Base-by-base conservation (phyloP, 2,329 filamentous ascomycete genomes). In the Phialemonium atrogriseum region DNA sequence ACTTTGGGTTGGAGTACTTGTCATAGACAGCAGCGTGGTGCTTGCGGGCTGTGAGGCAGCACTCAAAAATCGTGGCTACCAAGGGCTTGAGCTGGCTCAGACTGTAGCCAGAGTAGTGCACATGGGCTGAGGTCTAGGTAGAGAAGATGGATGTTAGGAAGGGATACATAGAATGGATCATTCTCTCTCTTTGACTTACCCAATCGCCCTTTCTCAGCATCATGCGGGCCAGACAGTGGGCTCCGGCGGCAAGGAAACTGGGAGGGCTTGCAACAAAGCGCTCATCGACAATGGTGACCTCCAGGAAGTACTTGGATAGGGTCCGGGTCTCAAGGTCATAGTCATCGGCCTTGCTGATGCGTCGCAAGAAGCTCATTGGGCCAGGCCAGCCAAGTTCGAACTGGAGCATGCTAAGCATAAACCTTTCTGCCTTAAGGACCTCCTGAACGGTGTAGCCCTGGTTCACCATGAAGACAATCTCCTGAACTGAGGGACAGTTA, bases 401-500 rank as follows among this genome's bases (percentile, higher is more conserved):
- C 48, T 86, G 75, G 33, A 98, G 76, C 81, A 95, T 94, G 58
- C 77, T 93, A 31, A 98, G 74, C 88, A 98, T 98, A 65, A 94
- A 96, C 10, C 88, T 80, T 61, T 98, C 91, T 1, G 91, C 91
- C 64, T 96, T 95, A 43, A 96, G 73, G 35, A 98, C 89, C 62
- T 96, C 91, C 35, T 95, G 88, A 11, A 75, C 71, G 4, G 73
- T 83, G 60, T 95, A 98, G 34, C 86, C 87, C 25, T 79, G 75
- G 53, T 98, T 91, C 24, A 98, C 91, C 89, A 98, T 96, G 66
- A 89, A 96, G 38, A 94, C 84, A 49, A 98, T 94, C 65, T 98
- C 91, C 39, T 83, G 75, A 14, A 98, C 78, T 1, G 89, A 94
- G 15, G 88, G 91, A 57, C 88, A 94, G 59, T 94, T 94, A 65